Conservation (phyloP, 148 eudicot genomes). For the Rhododendron mucronatum region DNA sequence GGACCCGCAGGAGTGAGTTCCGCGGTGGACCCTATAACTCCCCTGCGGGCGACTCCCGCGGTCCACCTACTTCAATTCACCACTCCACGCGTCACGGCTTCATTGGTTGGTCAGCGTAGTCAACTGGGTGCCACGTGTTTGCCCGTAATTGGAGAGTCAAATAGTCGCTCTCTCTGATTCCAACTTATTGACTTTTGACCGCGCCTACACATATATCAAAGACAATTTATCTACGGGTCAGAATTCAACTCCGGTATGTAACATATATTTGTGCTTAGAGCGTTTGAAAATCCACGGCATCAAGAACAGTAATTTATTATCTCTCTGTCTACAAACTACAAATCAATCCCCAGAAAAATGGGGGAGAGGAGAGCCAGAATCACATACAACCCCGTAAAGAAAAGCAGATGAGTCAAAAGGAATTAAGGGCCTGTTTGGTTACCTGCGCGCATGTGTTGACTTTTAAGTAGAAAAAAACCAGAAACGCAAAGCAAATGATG, state of each 20-base stretch:
- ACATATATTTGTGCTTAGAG: neutral
- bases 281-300: neutral
- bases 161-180: no score
- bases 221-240: neutral
- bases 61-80: no score
- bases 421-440: neutral
- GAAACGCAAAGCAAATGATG: no score
- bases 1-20: no score
- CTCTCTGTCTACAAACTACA: neutral
- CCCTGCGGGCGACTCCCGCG: no score
- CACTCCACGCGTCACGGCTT: no score
- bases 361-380: neutral
- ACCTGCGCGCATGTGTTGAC: neutral
- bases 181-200: no score
- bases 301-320: neutral
- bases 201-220: no score
- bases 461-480: neutral
- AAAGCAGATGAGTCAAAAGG: neutral
- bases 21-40: no score
- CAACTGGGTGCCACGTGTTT: no score
- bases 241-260: neutral
- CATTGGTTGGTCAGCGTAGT: no score
- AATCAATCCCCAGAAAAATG: neutral
- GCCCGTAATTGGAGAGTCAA: no score
- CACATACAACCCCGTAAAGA: neutral